Evolutionary conservation across 805 yeast genomes (phyloP), one percentile per base, ranked within the genome.

Genomic region (Blastobotrys robertii): DNA sequence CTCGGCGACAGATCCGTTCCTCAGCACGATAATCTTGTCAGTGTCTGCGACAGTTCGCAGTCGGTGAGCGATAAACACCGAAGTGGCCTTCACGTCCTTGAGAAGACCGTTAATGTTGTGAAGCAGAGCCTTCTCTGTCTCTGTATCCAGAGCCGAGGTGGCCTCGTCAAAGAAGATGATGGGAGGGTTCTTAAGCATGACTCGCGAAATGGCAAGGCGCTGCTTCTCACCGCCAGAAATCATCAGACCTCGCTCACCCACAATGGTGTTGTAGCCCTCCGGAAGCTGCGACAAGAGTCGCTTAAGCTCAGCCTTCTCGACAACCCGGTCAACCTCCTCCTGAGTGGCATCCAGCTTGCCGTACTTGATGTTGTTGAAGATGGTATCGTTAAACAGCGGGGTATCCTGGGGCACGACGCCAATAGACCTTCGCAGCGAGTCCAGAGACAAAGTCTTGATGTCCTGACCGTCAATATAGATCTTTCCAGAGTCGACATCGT

Each of bases 221-320:
- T 92, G 98, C 60, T 92, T 88, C 60, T 92, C 98, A 47, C 98
- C 98, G n/a, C 98, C 98, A 19, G 96, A 86, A 38, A 92, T 88
- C 98, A 92, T 92, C 73, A 92, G 73, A n/a, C 98, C 98, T 3
- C 72, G 70, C 62, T 92, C 98, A 39, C 98, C 98, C 12, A 92
- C 98, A 45, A 84, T 69, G 0, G 97, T 92, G 25, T 81, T 68
- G 34, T 74, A 67, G 1, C 97, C 96, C 10, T 84, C 83, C 0
- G 98, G 97, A 38, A 92, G 63, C 36, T 79, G 84, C 4, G 60
- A 52, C 11, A 90, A 70, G 38, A 90, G 65, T 16, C 64, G 60
- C 47, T 74, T 74, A 48, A 90, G 68, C 53, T 83, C 79, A 3
- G 95, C 95, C 53, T 76, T 74, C 33, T 68, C 60, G 11, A 90